phyloP scores from a whole-genome alignment of 2,329 filamentous ascomycete species.

The Lasiodiplodia theobromae region DNA sequence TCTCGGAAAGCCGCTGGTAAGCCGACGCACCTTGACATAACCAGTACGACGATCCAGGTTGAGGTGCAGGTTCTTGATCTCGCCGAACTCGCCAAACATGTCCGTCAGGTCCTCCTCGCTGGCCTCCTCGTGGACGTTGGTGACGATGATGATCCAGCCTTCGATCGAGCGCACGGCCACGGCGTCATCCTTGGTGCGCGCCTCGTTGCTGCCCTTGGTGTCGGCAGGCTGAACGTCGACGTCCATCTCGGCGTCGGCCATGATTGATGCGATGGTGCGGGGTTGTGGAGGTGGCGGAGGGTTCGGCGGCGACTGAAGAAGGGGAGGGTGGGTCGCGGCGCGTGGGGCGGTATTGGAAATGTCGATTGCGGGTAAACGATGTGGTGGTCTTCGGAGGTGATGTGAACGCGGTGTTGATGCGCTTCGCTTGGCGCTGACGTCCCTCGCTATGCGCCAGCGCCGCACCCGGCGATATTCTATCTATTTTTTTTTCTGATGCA shows the following conservation, averaged over 20 bases:
- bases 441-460: background rate
- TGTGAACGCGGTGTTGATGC: slow-evolving; percentile 14
- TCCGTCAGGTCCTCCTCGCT: slow-evolving; percentile 84
- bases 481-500: background rate
- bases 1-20: background rate
- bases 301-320: background rate
- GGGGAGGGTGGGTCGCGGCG: background rate
- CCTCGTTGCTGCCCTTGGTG: slow-evolving; percentile 52
- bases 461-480: slow-evolving; percentile 7
- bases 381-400: slow-evolving; percentile 5
- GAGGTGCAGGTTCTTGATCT: slow-evolving; percentile 86
- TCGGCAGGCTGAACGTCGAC: slow-evolving; percentile 18
- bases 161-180: slow-evolving; percentile 86
- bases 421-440: slow-evolving; percentile 23
- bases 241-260: slow-evolving; percentile 28
- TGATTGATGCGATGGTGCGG: slow-evolving; percentile 5
- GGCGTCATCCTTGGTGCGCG: slow-evolving; percentile 72
- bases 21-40: slow-evolving; percentile 75
- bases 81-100: slow-evolving; percentile 81
- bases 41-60: slow-evolving; percentile 83
- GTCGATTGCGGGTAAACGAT: background rate
- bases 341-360: background rate
- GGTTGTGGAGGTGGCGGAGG: slow-evolving; percentile 1
- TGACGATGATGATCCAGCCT: slow-evolving; percentile 87
- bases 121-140: slow-evolving; percentile 87